Conservation (phyloP, 257 asterid genomes). For the Cinchona pubescens region DNA sequence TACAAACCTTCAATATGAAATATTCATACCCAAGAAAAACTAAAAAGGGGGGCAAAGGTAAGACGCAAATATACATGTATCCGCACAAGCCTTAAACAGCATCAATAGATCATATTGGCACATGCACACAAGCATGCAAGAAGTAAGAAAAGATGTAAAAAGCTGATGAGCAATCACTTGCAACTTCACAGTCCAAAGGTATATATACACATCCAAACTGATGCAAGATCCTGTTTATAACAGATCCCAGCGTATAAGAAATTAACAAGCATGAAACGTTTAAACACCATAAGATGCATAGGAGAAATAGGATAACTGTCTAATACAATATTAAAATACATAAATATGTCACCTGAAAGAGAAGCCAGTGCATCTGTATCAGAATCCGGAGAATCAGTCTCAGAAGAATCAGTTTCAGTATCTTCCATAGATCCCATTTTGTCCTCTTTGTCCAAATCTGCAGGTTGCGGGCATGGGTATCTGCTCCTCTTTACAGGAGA, state of each 20-base stretch:
- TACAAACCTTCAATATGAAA: neutral
- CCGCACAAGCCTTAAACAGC: no score
- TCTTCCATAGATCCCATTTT: slow-evolving; percentile 74
- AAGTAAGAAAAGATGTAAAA: neutral
- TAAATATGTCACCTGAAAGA: slow-evolving; percentile 63
- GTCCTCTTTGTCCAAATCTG: slow-evolving; percentile 54
- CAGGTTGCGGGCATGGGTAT: slow-evolving; percentile 37
- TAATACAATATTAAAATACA: slow-evolving; percentile 1
- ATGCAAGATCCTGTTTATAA: neutral
- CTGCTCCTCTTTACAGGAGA: slow-evolving; percentile 55
- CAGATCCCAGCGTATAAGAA: neutral
- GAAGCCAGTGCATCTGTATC: slow-evolving; percentile 70
- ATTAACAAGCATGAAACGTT: neutral
- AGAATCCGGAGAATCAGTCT: slow-evolving; percentile 74
- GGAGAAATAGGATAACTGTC: neutral
- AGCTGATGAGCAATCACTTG: neutral
- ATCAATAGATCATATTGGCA: no score
- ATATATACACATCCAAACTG: neutral
- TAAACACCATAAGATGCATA: neutral
- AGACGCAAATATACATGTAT: neutral
- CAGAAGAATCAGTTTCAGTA: slow-evolving; percentile 94
- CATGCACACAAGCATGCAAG: neutral
- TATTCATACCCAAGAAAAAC: neutral
- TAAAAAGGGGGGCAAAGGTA: neutral
- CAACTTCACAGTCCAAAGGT: neutral